These are phyloP conservation scores for Auriscalpium orientale DNA, from an alignment of 768 basidiomycete genomes.

Conservation along the genomic window DNA sequence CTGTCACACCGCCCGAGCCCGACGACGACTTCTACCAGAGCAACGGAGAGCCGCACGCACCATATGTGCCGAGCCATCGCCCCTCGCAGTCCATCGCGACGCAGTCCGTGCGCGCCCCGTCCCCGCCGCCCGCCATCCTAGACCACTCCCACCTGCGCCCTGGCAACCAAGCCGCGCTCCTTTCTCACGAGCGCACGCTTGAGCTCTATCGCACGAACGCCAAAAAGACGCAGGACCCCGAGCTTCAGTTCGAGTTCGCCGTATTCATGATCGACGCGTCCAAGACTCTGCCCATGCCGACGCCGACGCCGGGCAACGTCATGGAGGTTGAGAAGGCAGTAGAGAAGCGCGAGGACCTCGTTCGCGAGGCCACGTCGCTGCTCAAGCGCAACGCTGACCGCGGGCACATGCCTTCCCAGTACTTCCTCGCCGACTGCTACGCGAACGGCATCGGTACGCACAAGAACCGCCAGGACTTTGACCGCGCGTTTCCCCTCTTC, in stretches of 20 bases:
- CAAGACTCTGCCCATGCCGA: constrained; percentile 78
- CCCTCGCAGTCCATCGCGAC: constrained; percentile 33
- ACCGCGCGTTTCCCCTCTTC: constrained; percentile 93
- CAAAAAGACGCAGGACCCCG: constrained; percentile 97
- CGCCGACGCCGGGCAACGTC: constrained; percentile 60
- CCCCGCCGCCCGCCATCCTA: constrained; percentile 66
- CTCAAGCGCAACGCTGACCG: constrained; percentile 90
- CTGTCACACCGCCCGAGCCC: constrained; percentile 9
- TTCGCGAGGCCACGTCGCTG: constrained; percentile 79
- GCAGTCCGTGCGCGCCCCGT: constrained; percentile 58
- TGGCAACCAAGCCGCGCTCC: constrained; percentile 85
- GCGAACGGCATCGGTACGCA: constrained; percentile 95
- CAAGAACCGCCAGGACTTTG: constrained; percentile 90
- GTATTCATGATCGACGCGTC: constrained; percentile 98
- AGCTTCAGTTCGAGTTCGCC: constrained; percentile 96
- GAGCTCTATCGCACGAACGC: constrained; percentile 97
- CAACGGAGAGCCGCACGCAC: neutral
- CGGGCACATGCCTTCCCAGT: constrained; percentile 91
- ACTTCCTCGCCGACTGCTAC: constrained; percentile 97
- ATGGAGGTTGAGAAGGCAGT: constrained; percentile 74
- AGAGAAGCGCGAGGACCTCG: constrained; percentile 80
- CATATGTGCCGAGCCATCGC: neutral
- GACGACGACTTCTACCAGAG: constrained; percentile 16
- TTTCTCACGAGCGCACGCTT: constrained; percentile 92
- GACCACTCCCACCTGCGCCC: constrained; percentile 92